Evolutionary conservation across 2,329 filamentous ascomycete species (phyloP).

Genomic region (Cadophora sp.): DNA sequence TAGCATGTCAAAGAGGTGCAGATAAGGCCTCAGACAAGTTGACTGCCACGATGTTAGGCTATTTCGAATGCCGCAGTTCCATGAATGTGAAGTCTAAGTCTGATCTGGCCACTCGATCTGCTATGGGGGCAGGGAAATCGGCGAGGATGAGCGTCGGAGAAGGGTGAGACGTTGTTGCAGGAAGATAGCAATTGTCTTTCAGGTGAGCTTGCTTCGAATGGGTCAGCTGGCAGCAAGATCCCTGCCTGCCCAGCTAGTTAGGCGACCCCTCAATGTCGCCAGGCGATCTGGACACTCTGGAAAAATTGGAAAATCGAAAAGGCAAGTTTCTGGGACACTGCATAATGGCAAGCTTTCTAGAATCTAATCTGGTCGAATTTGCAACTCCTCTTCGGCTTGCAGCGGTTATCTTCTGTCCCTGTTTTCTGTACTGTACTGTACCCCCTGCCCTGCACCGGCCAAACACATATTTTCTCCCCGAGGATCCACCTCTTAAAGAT

Average conservation of each 20-base stretch:
- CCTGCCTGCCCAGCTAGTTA: conserved; percentile 11
- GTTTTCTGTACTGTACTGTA: too few relatives aligned
- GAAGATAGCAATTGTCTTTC: conserved; percentile 7
- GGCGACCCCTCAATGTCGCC: conserved; percentile 12
- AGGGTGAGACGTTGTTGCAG: background rate
- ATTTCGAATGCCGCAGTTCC: background rate
- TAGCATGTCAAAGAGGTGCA: conserved; percentile 17
- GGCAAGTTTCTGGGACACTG: background rate
- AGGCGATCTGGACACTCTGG: conserved; percentile 10
- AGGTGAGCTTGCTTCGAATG: conserved; percentile 8
- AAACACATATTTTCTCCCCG: conserved; percentile 13
- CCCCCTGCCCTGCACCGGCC: conserved; percentile 12
- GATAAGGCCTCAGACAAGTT: conserved; percentile 6
- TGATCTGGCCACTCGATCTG: background rate
- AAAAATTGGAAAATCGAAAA: background rate
- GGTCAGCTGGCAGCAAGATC: conserved; percentile 17
- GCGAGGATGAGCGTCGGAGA: background rate
- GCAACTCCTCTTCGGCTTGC: conserved; percentile 7
- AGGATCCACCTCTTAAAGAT: background rate
- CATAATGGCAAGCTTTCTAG: background rate
- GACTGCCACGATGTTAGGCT: background rate
- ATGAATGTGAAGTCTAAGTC: background rate
- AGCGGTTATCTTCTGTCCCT: conserved; percentile 4
- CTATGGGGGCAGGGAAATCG: background rate
- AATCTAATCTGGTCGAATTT: background rate